phyloP scores from a whole-genome alignment of 176 grass and related monocot genomes.

The Poa annua region DNA sequence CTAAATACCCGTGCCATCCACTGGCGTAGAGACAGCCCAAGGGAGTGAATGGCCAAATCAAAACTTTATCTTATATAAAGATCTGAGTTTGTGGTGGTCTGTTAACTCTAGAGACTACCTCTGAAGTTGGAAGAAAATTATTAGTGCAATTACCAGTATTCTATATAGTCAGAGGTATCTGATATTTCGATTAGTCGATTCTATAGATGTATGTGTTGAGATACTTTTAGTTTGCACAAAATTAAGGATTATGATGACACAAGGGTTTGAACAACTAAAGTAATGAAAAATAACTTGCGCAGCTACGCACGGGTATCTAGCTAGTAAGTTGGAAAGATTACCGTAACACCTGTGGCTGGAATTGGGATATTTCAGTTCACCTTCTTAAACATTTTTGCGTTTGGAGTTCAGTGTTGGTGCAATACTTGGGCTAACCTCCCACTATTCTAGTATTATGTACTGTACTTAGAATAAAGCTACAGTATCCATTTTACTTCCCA shows the following conservation, averaged over 20 bases:
- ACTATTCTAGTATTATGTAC: not conserved
- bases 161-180: not conserved
- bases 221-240: not conserved
- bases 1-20: not conserved
- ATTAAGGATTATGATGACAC: not conserved
- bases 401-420: not conserved
- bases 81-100: not conserved
- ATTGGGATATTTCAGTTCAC: constrained; percentile 5
- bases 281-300: not conserved
- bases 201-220: not conserved
- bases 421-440: constrained; percentile 5
- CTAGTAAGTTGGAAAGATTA: constrained; percentile 5
- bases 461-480: not conserved
- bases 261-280: not conserved
- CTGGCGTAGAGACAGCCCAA: not conserved
- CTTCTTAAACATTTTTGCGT: not conserved
- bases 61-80: not conserved
- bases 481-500: not conserved
- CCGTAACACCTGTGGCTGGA: not conserved
- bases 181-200: not conserved
- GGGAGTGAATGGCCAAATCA: not conserved
- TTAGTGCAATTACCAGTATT: not conserved
- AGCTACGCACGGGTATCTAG: not conserved
- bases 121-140: not conserved
- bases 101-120: constrained; percentile 1